Conservation (phyloP, 371 early-diverging fungal genomes). For the Chytridium lagenaria region DNA sequence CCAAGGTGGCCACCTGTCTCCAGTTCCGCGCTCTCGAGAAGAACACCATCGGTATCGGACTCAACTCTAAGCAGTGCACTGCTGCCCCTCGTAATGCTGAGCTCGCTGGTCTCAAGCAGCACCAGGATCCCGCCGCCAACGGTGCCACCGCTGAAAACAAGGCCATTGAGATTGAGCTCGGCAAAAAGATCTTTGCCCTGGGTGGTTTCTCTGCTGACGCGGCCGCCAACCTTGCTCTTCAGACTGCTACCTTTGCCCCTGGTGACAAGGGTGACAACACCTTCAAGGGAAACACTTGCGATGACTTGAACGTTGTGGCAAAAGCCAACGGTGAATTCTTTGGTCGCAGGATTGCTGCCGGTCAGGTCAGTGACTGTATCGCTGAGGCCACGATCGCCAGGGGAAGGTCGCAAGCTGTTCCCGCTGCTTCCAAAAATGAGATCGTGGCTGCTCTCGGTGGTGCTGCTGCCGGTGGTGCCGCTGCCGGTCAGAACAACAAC, state of each 20-base stretch:
- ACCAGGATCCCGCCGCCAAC: conserved; percentile 25
- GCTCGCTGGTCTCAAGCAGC: conserved; percentile 23
- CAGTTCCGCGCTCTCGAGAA: conserved; percentile 31
- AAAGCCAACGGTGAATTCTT: background rate
- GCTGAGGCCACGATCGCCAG: conserved; percentile 17
- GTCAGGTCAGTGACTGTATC: conserved; percentile 28
- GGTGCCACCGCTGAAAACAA: conserved; percentile 3
- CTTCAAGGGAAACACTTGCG: conserved; percentile 20
- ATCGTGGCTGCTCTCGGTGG: no score
- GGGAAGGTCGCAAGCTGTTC: background rate
- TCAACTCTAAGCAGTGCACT: conserved; percentile 2
- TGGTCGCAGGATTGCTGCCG: conserved; percentile 12
- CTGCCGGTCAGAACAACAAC: background rate
- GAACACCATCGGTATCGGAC: conserved; percentile 26
- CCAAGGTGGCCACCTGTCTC: conserved; percentile 6
- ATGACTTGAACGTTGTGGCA: background rate
- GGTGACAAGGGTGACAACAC: conserved; percentile 11
- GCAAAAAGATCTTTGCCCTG: background rate
- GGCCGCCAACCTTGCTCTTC: conserved; percentile 23
- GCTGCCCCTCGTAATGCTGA: conserved; percentile 17
- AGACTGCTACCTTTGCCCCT: conserved; percentile 29
- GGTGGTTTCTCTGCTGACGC: conserved; percentile 25
- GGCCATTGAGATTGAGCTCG: conserved; percentile 19
- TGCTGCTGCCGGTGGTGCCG: conserved; percentile 5
- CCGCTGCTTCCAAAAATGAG: conserved; percentile 10